Evolutionary conservation across 1,284 basidiomycete species (phyloP), one percentile per base, ranked within the genome.

Genomic region (Naganishia liquefaciens): DNA sequence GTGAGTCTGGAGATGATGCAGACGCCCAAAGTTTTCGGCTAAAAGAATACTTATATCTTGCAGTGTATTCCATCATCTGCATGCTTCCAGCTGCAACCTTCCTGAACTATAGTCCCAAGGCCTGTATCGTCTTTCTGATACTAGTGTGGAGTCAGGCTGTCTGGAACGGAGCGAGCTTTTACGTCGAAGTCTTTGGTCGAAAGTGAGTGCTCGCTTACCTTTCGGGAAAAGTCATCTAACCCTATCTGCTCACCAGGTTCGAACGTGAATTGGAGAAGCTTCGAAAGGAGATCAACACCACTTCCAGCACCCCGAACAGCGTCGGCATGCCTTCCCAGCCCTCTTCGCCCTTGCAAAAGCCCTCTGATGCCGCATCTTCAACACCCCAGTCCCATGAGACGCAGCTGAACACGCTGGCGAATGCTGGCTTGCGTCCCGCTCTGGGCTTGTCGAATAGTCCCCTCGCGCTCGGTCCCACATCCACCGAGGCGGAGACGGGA

Each of bases 121-220:
- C 88, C 82, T 91, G 89, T 68, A 86, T 85, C 17, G 76, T 84
- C 1, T 94, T 92, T 80, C 80, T 96, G 25, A 80, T 92, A 46
- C 69, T 85, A 65, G 88, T 94, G 52, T 90, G 95, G 72, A 81
- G 84, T 37, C 89, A 91, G 85, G 58, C 90, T 84, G 67, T 89
- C 7, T 78, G 77, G 77, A 79, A 80, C 70, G 79, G 79, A n/a
- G 80, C 77, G 17, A 70, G 71, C 10, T 81, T 79, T 81, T 95
- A 95, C 76, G 93, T 96, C 67, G 93, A 97, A 76, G 92, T 95
- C 37, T 95, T 94, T 75, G 92, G 92, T 42, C 85, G 92, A 78
- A 94, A 94, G 91, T 92, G 69, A 70, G 89, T 84, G 40, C 52
- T 30, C 9, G n/a, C 23, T 23, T 17, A 13, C 23, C 28, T 27